phyloP scores from a whole-genome alignment of 2,329 filamentous ascomycete genomes.

The Trichoderma sp. region DNA sequence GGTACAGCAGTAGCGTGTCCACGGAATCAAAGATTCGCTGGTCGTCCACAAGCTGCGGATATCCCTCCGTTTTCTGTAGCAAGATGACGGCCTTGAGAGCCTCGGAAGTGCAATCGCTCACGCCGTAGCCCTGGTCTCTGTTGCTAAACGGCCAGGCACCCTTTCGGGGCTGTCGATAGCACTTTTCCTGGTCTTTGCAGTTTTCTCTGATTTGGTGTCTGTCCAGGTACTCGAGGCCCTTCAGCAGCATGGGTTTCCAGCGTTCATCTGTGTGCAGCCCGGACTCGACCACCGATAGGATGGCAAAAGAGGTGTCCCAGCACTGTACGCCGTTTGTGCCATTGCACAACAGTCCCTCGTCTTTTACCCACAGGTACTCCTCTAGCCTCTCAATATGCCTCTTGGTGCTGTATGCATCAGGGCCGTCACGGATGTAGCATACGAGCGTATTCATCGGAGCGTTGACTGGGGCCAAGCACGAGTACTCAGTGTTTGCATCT shows the following conservation, averaged over 20 bases:
- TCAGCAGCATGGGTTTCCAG: constrained; percentile 80
- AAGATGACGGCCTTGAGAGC: constrained; percentile 83
- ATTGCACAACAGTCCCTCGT: constrained; percentile 91
- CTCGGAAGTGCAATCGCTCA: constrained; percentile 93
- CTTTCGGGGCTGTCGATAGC: constrained; percentile 88
- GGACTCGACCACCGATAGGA: constrained; percentile 78
- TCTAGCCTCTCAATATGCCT: constrained; percentile 78
- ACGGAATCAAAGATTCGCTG: constrained; percentile 82
- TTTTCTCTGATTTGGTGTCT: constrained; percentile 89
- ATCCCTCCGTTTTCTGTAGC: constrained; percentile 76
- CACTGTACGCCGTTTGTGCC: constrained; percentile 98
- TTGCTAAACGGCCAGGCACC: constrained; percentile 97
- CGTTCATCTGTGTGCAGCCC: constrained; percentile 74
- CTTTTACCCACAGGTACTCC: constrained; percentile 89
- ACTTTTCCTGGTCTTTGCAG: constrained; percentile 71
- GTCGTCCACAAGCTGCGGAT: constrained; percentile 72
- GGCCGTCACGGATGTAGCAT: constrained; percentile 83
- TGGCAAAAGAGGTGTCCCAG: constrained; percentile 92
- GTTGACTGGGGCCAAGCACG: constrained; percentile 85
- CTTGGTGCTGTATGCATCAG: constrained; percentile 68
- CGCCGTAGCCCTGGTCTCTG: constrained; percentile 87
- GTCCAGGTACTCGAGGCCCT: constrained; percentile 83
- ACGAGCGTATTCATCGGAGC: constrained; percentile 85
- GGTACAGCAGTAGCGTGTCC: constrained; percentile 88
- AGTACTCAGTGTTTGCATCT: constrained; percentile 88